Base-by-base conservation (phyloP, 192 early-diverging fungal species). In the Backusella mclennaniae region DNA sequence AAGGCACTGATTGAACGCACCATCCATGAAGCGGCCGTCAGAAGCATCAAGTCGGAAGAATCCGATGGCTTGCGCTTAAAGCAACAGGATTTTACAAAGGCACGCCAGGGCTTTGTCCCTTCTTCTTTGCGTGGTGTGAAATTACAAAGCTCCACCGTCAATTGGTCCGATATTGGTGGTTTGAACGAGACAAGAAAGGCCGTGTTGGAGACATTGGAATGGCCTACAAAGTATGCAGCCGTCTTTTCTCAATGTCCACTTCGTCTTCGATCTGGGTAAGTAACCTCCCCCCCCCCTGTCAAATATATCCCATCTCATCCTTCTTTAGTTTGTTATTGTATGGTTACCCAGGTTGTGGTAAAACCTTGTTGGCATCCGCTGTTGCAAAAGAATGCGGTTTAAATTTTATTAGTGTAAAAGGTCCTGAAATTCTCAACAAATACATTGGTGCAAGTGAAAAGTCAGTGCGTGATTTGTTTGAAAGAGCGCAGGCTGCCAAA, bases 401-500 rank as follows among this genome's bases (percentile, higher is more conserved):
- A 39, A 98, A 97, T 78, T 98, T 98, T 79, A 98, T 99, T 76
- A 92, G 90, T 67, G 95, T 96, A 77, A 99, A 99, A 81, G 98
- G 98, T 12, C 98, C 98, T 1, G 97, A 99, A 78, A 87, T 99
- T 38, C 81, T 99, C 63, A 98, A 98, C 84, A 99, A 98, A 89
- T 99, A 99, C 79, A 99, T 99, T 83, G 98, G 98, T 52, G 95
- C 95, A 19, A 96, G 95, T 78, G 98, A 99, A 84, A 95, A 97
- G 76, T 88, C 92, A 0, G 97, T 96, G 2, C 89, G 98, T 35
- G 96, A 98, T 77, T 82, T 99, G 41, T 99, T 99, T 84, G 93
- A 96, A 72, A 89, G 97, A 17, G 98, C 98, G 6, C 90, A 92
- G 75, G 94, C 95, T 1, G 97, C 97, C 6, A 93, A 91, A 70